phyloP scores from a whole-genome alignment of 2,329 filamentous ascomycete species.

The Aspergillus piperis region DNA sequence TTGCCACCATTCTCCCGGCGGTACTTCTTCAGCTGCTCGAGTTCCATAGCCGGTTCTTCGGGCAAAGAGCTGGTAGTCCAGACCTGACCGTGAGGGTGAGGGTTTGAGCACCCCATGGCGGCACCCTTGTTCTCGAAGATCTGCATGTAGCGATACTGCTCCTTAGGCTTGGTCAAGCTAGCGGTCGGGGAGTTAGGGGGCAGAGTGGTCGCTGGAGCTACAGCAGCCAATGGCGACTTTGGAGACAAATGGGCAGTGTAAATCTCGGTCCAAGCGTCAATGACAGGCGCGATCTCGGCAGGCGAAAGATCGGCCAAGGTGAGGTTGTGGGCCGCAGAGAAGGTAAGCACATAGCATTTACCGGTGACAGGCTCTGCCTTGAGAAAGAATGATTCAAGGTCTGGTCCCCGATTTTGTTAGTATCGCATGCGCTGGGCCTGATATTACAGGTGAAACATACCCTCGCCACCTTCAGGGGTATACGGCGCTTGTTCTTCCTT shows the following conservation, averaged over 20 bases:
- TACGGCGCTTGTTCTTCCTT: constrained; percentile 91
- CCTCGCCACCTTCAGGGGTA: constrained; percentile 52
- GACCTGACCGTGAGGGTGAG: constrained; percentile 93
- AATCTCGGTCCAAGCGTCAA: constrained; percentile 88
- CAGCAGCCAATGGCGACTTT: constrained; percentile 62
- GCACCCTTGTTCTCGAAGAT: constrained; percentile 99
- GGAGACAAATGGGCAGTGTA: constrained; percentile 80
- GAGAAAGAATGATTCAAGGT: constrained; percentile 73
- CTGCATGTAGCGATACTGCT: constrained; percentile 95
- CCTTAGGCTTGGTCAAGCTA: constrained; percentile 57
- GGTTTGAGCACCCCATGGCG: constrained; percentile 98
- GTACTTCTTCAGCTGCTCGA: constrained; percentile 78
- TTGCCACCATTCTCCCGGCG: constrained; percentile 68
- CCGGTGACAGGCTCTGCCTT: constrained; percentile 84
- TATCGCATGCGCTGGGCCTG: too few relatives aligned
- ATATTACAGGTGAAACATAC: constrained; percentile 36
- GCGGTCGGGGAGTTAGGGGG: constrained; percentile 50
- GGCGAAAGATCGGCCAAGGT: constrained; percentile 88
- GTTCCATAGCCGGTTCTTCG: constrained; percentile 81
- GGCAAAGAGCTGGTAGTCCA: constrained; percentile 93
- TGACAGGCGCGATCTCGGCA: constrained; percentile 74
- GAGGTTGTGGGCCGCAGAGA: constrained; percentile 84
- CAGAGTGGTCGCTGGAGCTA: constrained; percentile 49
- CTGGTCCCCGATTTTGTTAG: constrained; percentile 42
- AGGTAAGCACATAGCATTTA: constrained; percentile 95